Base-by-base conservation (phyloP, 108 stramenopile genomes). In the Cyclostephanos tholiformis region DNA sequence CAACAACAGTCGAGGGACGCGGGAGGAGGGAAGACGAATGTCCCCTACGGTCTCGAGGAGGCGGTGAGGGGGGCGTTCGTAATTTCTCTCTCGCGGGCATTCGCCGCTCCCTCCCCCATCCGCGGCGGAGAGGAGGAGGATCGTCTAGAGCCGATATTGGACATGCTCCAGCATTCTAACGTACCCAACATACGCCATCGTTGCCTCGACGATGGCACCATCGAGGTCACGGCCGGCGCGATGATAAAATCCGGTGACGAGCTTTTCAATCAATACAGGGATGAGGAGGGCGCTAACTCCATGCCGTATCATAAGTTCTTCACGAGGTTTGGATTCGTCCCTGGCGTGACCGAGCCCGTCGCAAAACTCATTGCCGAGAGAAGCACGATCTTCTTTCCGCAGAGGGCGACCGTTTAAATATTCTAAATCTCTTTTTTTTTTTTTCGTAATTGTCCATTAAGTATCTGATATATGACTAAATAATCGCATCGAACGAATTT, bases 291-390 rank as follows among this genome's bases (percentile, higher is more conserved):
- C 57, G 86, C 72, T 32, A 82, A 67, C 41, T 58, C 57, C 30
- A 91, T 91, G 90, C 90, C 90, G 25, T 88, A 87, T 73, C 82
- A 87, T 39, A 82, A 87, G 11, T 91, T 89, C 57, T 91, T 89
- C 65, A 89, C 86, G 6, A 59, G 86, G 32, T 91, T 86, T 87
- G 90, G 90, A 6, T 91, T 91, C 70, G 88, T 89, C 12, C 90
- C 90, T 0, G 90, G 90, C 0, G 84, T 88, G 12, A 57, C 63
- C 4, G 87, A 88, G 58, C 77, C 80, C 2, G 82, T 91, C 46
- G 75, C 72, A 25, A 76, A 91, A 77, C 64, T 91, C 52, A 62
- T 91, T 6, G 29, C 50, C 23, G 86, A 88, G 55, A 86, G 84
- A 59, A 87, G 86, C 58, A 76, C 86, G 0, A 88, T 91, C 43